Base-by-base conservation (phyloP, 2,329 filamentous ascomycete genomes). In the Arachnomyces sp. region DNA sequence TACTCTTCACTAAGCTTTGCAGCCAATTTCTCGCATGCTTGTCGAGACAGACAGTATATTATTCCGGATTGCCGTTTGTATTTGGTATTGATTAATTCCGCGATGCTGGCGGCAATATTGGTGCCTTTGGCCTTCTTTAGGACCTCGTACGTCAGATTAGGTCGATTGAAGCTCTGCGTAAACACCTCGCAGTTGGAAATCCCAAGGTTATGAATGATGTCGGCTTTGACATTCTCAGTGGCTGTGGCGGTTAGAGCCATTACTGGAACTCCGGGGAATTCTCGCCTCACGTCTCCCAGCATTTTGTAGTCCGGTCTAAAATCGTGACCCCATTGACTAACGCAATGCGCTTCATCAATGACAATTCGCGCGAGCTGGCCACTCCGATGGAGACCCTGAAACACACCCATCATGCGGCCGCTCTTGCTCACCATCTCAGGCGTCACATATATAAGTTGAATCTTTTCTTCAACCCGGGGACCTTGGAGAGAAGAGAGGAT, bases 241-340 rank as follows among this genome's bases (percentile, higher is more conserved):
- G 92, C 92, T 2, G 92, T 98, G 5, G 92, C 92, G 17, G 92
- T 98, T 51, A 98, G 69, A 3, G 92, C 92, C 77, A 98, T 94
- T 31, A 96, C 74, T 1, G 92, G 92, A 2, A 96, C 84, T 2
- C 77, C 76, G 1, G 81, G 79, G 51, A 90, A 90, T 38, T 75
- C 77, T 31, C 68, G 61, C 36, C 90, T 77, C 32, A 95, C 69
- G 43, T 79, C 73, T 18, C 89, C 87, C 3, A 98, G 70, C 20
- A 77, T 76, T 61, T 94, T 94, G 68, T 98, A 98, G 58, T 96
- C 90, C 1, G 89, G 90, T 34, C 93, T 79, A 58, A 98, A 98
- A 60, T 98, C 92, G 52, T 98, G 92, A 1, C 92, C 92, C 92
- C 92, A 98, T 68, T 98, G 89, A 61, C 92, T 96, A 17, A 98